These are phyloP conservation scores for Exserohilum rostratum DNA, from an alignment of 2,329 filamentous ascomycete genomes.

Conservation along the genomic window DNA sequence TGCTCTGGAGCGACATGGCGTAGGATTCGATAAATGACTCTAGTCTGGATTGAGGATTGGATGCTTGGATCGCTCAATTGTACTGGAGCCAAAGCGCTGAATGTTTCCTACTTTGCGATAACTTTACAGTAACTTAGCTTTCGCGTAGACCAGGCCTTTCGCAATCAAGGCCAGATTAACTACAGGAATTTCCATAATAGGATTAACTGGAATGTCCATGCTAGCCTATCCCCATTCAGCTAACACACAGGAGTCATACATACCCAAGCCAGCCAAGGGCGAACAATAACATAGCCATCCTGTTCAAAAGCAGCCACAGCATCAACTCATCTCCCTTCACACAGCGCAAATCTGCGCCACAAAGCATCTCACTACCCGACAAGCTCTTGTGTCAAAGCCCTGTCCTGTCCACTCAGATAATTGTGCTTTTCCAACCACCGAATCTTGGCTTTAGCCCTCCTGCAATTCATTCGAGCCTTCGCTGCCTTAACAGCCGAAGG, in stretches of 20 bases:
- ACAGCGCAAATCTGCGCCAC: background rate
- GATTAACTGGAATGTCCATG: too few species aligned
- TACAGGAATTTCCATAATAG: too few species aligned
- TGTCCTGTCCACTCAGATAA: conserved; percentile 1
- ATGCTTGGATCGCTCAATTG: background rate
- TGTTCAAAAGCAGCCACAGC: background rate
- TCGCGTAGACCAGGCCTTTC: too few species aligned
- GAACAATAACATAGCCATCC: too few species aligned
- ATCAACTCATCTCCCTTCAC: background rate
- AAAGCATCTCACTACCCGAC: background rate
- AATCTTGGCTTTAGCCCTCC: conserved; percentile 3
- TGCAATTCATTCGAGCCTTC: conserved; percentile 1
- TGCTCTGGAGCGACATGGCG: background rate
- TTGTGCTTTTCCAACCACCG: conserved; percentile 6
- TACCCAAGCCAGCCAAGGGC: too few species aligned
- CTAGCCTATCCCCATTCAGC: too few species aligned
- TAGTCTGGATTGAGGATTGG: background rate
- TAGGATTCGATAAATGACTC: background rate
- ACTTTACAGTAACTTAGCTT: too few species aligned
- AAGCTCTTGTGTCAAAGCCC: background rate
- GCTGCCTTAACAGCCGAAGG: background rate
- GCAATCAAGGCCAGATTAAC: too few species aligned
- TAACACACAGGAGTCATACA: too few species aligned
- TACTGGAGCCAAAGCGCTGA: background rate
- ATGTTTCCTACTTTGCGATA: background rate